Evolutionary conservation across 1,284 basidiomycete species (phyloP).

Genomic region (Cutaneotrichosporon arboriforme): DNA sequence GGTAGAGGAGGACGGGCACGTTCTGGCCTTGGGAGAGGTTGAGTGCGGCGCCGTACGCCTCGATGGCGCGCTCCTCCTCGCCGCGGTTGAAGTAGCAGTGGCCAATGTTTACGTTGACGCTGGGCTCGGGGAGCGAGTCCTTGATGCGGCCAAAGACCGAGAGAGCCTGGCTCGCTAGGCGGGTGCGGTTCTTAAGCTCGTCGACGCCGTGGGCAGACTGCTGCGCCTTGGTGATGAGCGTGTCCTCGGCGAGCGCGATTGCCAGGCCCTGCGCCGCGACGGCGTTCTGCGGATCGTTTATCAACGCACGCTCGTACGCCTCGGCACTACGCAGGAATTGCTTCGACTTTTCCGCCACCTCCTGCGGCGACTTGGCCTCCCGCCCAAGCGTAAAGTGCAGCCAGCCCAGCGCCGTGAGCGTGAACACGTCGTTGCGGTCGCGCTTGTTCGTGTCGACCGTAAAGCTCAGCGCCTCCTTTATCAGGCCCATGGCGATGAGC

Average conservation of each 20-base stretch:
- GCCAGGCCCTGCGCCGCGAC: slow-evolving; percentile 89
- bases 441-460: slow-evolving; percentile 75
- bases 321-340: slow-evolving; percentile 77
- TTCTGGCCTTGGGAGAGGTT: slow-evolving; percentile 64
- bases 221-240: slow-evolving; percentile 54
- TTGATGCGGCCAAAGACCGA: slow-evolving; percentile 81
- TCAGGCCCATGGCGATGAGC: slow-evolving; percentile 55
- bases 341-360: slow-evolving; percentile 67
- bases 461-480: slow-evolving; percentile 74
- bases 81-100: slow-evolving; percentile 87
- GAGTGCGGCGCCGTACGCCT: slow-evolving; percentile 89
- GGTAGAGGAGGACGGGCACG: slow-evolving; percentile 67
- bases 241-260: slow-evolving; percentile 84
- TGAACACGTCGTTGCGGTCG: slow-evolving; percentile 81
- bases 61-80: slow-evolving; percentile 88
- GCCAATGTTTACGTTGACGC: slow-evolving; percentile 89
- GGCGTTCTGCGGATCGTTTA: slow-evolving; percentile 72
- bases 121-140: slow-evolving; percentile 75
- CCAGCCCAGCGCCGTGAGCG: slow-evolving; percentile 79
- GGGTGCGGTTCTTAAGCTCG: slow-evolving; percentile 57
- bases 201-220: slow-evolving; percentile 50
- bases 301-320: slow-evolving; percentile 82
- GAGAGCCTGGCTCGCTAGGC: slow-evolving; percentile 74
- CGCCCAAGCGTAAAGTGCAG: slow-evolving; percentile 76
- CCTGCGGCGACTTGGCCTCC: slow-evolving; percentile 49